Evolutionary conservation across 306 rosid genomes (phyloP), one percentile per base, ranked within the genome.

Genomic region (Biancaea sappan): DNA sequence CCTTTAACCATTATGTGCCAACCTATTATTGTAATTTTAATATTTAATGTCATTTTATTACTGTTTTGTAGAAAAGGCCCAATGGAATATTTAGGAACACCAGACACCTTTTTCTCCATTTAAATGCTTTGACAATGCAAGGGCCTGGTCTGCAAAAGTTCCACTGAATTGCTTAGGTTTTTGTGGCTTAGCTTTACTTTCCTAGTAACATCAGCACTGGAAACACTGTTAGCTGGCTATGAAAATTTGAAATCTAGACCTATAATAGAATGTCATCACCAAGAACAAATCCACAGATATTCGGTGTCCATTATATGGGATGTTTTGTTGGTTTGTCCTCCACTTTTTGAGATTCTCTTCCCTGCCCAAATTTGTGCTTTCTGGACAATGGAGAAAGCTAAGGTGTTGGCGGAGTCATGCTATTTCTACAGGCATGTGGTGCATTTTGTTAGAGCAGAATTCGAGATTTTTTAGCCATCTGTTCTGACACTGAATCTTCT

Each of bases 1-100:
- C 24, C 29, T 57, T 67, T 47, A 53, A n/a, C 13, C 41, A 48
- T 67, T 63, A 53, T 41, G 66, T 40, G 16, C 66, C 51, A 11
- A 6, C 44, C 44, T 14, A 28, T 58, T 44, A 16, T 22, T 72
- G 31, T 72, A 16, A 31, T 40, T 16, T 10, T 41, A 40, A 24
- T 38, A 51, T 19, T 69, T 24, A 24, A 28, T 64, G 16, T 64
- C 18, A 13, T 37, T 18, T 1, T 35, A 34, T 8, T 8, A 10
- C 1, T 32, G 3, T 29, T 4, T n/a, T 8, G 14, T 60, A 32
- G 6, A 16, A 19, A 18, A 60, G 44, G 47, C 13, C 34, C n/a
- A 25, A 13, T 25, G 18, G 62, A 38, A 63, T 63, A 43, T 63
- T 22, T 38, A 3, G 8, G 8, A 21, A 12, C 18, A 40, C 31